Percentiles rank a stretch among this genome's conserved stretches.
These are phyloP conservation scores for Litsea cubeba DNA, from an alignment of 164 flowering plant species.

Conservation along the genomic window DNA sequence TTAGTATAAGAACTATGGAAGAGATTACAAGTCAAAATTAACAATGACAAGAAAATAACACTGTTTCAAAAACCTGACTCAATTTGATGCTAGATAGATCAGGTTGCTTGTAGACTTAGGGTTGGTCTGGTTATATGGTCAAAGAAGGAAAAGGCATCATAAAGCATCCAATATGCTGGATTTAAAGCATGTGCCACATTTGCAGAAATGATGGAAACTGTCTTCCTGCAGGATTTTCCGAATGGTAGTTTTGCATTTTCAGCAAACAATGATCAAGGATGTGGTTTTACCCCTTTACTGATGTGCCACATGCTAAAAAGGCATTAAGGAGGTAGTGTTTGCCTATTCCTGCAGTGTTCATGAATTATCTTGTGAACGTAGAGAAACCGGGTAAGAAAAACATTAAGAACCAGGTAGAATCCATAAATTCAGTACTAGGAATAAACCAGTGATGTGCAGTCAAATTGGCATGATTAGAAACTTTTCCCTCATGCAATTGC, in stretches of 20 bases:
- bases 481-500: not conserved
- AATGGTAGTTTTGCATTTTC: too few relatives aligned
- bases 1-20: not conserved
- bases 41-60: too few relatives aligned
- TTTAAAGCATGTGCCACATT: too few relatives aligned
- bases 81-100: not conserved
- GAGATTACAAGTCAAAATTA: not conserved
- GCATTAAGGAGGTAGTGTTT: too few relatives aligned
- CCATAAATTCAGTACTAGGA: not conserved
- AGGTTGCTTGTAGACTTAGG: not conserved
- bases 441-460: not conserved
- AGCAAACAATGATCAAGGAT: too few relatives aligned
- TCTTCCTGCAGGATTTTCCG: too few relatives aligned
- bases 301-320: too few relatives aligned
- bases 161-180: not conserved
- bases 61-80: not conserved
- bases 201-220: too few relatives aligned
- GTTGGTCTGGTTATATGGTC: too few relatives aligned
- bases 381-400: not conserved
- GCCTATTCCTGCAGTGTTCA: not conserved
- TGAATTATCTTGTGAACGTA: not conserved
- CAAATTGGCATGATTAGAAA: too few relatives aligned
- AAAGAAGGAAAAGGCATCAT: not conserved
- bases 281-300: too few relatives aligned
- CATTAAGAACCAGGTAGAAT: not conserved